These are phyloP conservation scores for Aureobasidium sp. DNA, from an alignment of 2,329 filamentous ascomycete species.

Conservation along the genomic window DNA sequence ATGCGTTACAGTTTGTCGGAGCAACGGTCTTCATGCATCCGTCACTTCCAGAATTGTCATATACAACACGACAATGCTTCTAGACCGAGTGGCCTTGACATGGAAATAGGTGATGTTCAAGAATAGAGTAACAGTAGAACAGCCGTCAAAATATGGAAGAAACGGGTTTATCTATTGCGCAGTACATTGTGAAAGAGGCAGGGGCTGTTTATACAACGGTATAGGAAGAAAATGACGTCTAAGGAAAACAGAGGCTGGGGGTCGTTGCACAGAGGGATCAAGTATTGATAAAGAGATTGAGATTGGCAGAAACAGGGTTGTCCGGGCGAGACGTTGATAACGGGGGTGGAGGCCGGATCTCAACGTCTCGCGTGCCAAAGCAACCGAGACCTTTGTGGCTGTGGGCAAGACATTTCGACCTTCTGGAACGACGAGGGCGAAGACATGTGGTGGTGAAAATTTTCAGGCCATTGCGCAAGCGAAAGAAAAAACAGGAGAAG, in stretches of 20 bases:
- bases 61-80: neutral
- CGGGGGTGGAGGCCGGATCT: neutral
- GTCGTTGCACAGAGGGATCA: neutral
- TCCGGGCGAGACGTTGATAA: neutral
- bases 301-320: neutral
- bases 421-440: neutral
- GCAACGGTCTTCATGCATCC: neutral
- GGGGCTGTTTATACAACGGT: neutral
- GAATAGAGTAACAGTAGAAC: neutral
- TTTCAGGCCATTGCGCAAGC: neutral
- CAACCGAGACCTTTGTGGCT: slow-evolving; percentile 1
- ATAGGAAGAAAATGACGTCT: neutral
- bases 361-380: slow-evolving; percentile 9
- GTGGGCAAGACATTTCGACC: neutral
- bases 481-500: neutral
- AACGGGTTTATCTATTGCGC: neutral
- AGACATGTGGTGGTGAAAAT: neutral
- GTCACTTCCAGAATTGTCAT: neutral
- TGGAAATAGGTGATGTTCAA: neutral
- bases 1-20: neutral
- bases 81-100: neutral
- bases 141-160: neutral
- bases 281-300: neutral
- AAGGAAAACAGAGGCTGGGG: neutral
- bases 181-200: neutral